Evolutionary conservation across 163 green algal species (phyloP), one percentile per base, ranked within the genome.

Genomic region (Chloromonas sp.): DNA sequence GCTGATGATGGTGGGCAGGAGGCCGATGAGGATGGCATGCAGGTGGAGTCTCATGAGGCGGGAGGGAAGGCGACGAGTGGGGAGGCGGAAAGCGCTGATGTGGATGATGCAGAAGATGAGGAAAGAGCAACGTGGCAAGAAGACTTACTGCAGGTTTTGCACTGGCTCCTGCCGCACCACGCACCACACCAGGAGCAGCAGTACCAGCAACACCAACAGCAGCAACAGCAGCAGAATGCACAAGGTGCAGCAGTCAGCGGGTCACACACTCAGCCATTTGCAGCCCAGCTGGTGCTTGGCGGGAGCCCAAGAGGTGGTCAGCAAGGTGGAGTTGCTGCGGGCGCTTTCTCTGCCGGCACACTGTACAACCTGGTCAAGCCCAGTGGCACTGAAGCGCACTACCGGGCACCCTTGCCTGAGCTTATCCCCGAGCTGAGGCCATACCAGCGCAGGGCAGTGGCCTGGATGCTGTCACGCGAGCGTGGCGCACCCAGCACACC

Each of bases 401-500:
- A 94, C 61, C 57, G 2, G 11, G 77, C 74, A 15, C 70, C 81
- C 58, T 83, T 87, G 0, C 71, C 85, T 3, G 87, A 85, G 61
- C 92, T 98, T 83, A 80, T 90, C 60, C 94, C 95, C 1, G 87
- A 58, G 66, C 90, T 97, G 81, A 87, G 93, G 58, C 88, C 89
- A 3, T 98, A 98, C 86, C 95, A 98, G 86, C 88, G 89, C 14
- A 78, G 92, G 14, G 94, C 92, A 1, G 90, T 92, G 78, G 82
- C 81, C 0, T 97, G 93, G 93, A 97, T 97, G 94, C 85, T 96
- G 61, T 3, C 60, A 1, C 84, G 93, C 1, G 93, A 96, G 87
- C 61, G 60, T 11, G 58, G 70, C 70, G 14, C 2, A 1, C 11
- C 15, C 2, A 13, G 2, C 11, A 13, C 0, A 14, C 1, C 2